phyloP scores from a whole-genome alignment of 371 early-diverging fungal species.

The Apophysomyces ossiformis region DNA sequence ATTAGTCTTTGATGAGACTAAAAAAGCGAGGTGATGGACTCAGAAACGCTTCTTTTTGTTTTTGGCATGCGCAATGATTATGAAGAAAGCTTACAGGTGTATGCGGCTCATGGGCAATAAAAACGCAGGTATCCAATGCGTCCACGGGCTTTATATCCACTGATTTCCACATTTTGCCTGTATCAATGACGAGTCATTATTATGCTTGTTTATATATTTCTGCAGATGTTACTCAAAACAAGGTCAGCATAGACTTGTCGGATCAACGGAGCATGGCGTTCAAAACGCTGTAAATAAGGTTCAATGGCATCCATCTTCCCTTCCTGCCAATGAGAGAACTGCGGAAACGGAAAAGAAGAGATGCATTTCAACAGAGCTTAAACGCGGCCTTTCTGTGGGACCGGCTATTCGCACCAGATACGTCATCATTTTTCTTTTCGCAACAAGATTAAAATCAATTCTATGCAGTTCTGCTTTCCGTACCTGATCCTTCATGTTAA shows the following conservation, averaged over 20 bases:
- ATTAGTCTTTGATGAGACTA: constrained; percentile 16
- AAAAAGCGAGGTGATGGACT: not conserved
- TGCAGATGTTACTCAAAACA: constrained; percentile 15
- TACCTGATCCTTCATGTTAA: too few relatives aligned
- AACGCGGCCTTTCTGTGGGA: too few relatives aligned
- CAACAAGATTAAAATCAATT: too few relatives aligned
- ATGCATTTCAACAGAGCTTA: not conserved
- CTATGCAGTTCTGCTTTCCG: too few relatives aligned
- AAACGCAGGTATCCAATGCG: constrained; percentile 20
- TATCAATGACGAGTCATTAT: not conserved
- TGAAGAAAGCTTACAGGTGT: constrained; percentile 8
- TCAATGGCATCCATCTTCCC: constrained; percentile 7
- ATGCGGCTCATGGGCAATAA: constrained; percentile 30
- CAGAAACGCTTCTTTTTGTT: not conserved
- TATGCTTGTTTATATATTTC: not conserved
- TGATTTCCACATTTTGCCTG: constrained; percentile 32
- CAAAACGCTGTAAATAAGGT: not conserved
- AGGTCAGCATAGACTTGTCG: constrained; percentile 14
- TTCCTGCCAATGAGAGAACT: not conserved
- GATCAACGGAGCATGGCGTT: not conserved
- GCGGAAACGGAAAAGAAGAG: not conserved
- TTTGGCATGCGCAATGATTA: too few relatives aligned
- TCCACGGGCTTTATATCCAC: constrained; percentile 21
- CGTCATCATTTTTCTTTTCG: too few relatives aligned
- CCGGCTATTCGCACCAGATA: too few relatives aligned